phyloP scores from a whole-genome alignment of 306 rosid genomes.

The Parietaria judaica region DNA sequence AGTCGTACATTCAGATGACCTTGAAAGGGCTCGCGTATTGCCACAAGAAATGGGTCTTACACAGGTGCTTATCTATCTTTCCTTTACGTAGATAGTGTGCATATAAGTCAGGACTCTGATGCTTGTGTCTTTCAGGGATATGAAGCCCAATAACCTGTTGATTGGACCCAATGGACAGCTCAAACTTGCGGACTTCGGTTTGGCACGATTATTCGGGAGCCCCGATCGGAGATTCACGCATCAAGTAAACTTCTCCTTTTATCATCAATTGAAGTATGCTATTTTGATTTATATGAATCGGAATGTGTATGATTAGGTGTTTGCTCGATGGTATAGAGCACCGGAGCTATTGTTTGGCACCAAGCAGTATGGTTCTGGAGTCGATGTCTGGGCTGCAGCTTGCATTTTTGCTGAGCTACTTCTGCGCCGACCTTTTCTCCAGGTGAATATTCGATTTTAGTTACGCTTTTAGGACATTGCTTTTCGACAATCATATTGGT shows the following conservation, averaged over 20 bases:
- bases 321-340: conserved; percentile 99
- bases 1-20: conserved; percentile 88
- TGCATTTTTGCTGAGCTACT: conserved; percentile 92
- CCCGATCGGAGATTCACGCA: conserved; percentile 93
- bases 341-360: conserved; percentile 92
- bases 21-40: conserved; percentile 81
- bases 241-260: conserved; percentile 44
- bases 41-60: conserved; percentile 96
- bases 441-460: conserved; percentile 35
- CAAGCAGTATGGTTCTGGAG: conserved; percentile 90
- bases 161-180: conserved; percentile 91
- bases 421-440: conserved; percentile 86
- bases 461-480: neutral
- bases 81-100: neutral
- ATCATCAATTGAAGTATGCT: neutral
- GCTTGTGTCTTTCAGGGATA: conserved; percentile 59
- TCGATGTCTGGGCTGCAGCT: conserved; percentile 99
- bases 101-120: no score
- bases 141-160: conserved; percentile 96
- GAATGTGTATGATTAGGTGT: conserved; percentile 44
- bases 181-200: conserved; percentile 98
- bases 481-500: no score
- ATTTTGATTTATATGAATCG: neutral
- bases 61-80: conserved; percentile 42
- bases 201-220: conserved; percentile 95